Evolutionary conservation across 768 basidiomycete genomes (phyloP).

Genomic region (Chalciporus piperatus): DNA sequence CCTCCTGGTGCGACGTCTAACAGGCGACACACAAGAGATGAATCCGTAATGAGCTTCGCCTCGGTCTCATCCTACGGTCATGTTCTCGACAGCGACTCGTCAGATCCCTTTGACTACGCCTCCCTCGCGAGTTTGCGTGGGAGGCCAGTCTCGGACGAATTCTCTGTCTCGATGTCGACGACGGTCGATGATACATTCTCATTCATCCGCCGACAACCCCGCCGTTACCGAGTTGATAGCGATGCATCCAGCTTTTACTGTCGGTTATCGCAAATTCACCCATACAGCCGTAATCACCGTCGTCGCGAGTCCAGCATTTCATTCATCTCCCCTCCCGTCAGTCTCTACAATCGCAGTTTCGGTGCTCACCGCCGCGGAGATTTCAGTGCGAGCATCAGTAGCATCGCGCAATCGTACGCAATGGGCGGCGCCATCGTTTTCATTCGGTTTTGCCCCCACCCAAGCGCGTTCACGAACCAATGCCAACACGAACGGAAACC

Average conservation of each 20-base stretch:
- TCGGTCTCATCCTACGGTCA: slow-evolving; percentile 79
- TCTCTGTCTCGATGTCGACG: slow-evolving; percentile 51
- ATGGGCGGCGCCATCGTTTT: slow-evolving; percentile 51
- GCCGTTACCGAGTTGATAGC: slow-evolving; percentile 61
- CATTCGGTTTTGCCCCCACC: too few relatives aligned
- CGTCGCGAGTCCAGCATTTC: slow-evolving; percentile 65
- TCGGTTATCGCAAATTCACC: slow-evolving; percentile 30
- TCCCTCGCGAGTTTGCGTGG: slow-evolving; percentile 47
- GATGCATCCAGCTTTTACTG: slow-evolving; percentile 80
- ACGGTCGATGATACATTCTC: slow-evolving; percentile 73
- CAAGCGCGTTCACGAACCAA: too few relatives aligned
- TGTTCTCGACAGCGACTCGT: slow-evolving; percentile 57
- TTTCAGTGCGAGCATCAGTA: slow-evolving; percentile 56
- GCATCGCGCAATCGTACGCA: slow-evolving; percentile 55
- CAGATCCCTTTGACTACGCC: slow-evolving; percentile 76
- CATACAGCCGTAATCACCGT: slow-evolving; percentile 49
- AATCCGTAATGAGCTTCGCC: slow-evolving; percentile 70
- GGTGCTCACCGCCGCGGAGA: slow-evolving; percentile 53
- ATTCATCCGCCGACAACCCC: slow-evolving; percentile 43
- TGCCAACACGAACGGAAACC: too few relatives aligned
- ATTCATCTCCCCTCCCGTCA: slow-evolving; percentile 63
- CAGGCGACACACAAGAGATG: slow-evolving; percentile 44
- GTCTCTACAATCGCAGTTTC: slow-evolving; percentile 68
- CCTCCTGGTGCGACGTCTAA: slow-evolving; percentile 40
- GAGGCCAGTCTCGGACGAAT: slow-evolving; percentile 57